Percentiles rank a stretch among this genome's conserved stretches.
These are phyloP conservation scores for Fusarium scirpi DNA, from an alignment of 2,329 filamentous ascomycete species.

Conservation along the genomic window DNA sequence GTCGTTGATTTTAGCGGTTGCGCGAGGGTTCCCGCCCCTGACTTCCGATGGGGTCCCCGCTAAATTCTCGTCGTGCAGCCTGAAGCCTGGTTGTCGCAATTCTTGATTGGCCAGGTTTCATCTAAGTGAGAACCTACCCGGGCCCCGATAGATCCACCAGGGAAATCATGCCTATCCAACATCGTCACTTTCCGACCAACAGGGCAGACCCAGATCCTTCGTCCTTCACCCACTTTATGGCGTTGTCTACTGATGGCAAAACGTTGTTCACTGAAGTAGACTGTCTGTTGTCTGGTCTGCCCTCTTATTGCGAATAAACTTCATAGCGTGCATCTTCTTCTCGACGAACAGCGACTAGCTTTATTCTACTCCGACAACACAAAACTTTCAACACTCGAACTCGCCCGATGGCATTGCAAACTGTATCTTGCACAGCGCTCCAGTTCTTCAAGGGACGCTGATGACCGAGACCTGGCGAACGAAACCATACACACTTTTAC, in stretches of 20 bases:
- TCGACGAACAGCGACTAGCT: conserved; percentile 6
- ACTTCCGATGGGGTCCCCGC: conserved; percentile 41
- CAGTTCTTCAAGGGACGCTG: conserved; percentile 43
- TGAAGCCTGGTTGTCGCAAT: conserved; percentile 16
- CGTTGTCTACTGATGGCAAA: neutral
- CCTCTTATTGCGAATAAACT: neutral
- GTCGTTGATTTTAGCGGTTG: conserved; percentile 37
- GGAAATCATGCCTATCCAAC: conserved; percentile 42
- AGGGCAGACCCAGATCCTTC: conserved; percentile 33
- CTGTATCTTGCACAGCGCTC: conserved; percentile 41
- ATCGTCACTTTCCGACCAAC: conserved; percentile 43
- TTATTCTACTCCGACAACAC: conserved; percentile 31
- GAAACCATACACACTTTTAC: conserved; percentile 10
- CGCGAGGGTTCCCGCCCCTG: conserved; percentile 36
- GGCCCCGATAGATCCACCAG: conserved; percentile 36
- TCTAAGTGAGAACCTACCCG: conserved; percentile 23
- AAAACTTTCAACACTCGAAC: conserved; percentile 25
- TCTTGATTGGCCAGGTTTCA: conserved; percentile 33
- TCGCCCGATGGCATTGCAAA: conserved; percentile 47
- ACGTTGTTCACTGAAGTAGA: neutral
- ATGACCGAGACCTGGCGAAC: conserved; percentile 34
- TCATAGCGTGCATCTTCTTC: neutral
- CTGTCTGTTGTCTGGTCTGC: neutral
- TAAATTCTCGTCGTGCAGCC: conserved; percentile 38
- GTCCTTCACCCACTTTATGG: conserved; percentile 23